phyloP scores from a whole-genome alignment of 1,284 basidiomycete genomes.

The Takashimella tepidaria region DNA sequence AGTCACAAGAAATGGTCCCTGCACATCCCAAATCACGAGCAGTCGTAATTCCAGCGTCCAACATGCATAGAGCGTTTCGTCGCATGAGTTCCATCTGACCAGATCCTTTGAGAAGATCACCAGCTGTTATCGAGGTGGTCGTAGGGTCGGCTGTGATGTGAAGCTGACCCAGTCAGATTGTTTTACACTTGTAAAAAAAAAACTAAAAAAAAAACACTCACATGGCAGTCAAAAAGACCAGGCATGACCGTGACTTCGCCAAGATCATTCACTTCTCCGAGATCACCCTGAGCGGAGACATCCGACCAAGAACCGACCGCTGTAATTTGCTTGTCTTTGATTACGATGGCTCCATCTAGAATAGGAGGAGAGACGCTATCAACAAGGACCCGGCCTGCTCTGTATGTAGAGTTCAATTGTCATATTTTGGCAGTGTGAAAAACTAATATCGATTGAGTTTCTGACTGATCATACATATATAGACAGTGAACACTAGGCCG shows the following conservation, averaged over 20 bases:
- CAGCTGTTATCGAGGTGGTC: not conserved
- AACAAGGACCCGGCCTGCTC: not conserved
- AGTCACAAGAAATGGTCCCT: not conserved
- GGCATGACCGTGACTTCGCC: conserved; percentile 1
- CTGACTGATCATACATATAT: no score
- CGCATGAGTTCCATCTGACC: not conserved
- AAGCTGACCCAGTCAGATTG: not conserved
- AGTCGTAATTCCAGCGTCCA: conserved; percentile 1
- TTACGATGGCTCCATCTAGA: not conserved
- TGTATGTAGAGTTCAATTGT: not conserved
- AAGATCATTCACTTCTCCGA: not conserved
- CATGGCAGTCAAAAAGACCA: conserved; percentile 2
- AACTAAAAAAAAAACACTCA: not conserved
- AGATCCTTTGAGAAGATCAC: not conserved
- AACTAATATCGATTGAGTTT: not conserved
- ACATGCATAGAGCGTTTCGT: not conserved
- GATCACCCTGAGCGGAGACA: not conserved
- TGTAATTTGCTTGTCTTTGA: not conserved
- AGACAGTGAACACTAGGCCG: not conserved
- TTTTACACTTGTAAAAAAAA: not conserved
- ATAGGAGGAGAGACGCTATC: not conserved
- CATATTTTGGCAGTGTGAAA: not conserved
- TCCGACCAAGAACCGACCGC: not conserved
- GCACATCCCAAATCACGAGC: not conserved
- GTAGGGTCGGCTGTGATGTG: not conserved